A percentile compares a stretch with the other conserved stretches of the same genome.
phyloP scores from a whole-genome alignment of 2,329 filamentous ascomycete genomes.

The Alternaria incomplexa region DNA sequence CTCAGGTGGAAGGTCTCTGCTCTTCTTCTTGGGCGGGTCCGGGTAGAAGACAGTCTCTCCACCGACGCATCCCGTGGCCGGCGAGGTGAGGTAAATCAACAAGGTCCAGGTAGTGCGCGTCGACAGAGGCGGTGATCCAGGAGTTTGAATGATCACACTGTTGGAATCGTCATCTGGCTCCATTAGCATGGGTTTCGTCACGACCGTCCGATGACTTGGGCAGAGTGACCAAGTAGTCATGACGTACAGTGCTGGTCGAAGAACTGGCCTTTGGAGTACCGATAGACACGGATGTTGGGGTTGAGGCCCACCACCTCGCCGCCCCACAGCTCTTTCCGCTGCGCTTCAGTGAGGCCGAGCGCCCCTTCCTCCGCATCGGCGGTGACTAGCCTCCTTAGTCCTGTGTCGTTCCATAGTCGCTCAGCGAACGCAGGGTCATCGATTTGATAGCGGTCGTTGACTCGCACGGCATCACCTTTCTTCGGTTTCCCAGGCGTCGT shows the following conservation, averaged over 20 bases:
- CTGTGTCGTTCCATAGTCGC: slow-evolving; percentile 77
- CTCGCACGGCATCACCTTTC: slow-evolving; percentile 78
- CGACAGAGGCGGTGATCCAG: slow-evolving; percentile 47
- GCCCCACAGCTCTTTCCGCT: slow-evolving; percentile 66
- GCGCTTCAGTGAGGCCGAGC: slow-evolving; percentile 34
- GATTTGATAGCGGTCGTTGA: slow-evolving; percentile 89
- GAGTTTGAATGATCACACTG: slow-evolving; percentile 61
- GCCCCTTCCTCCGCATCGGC: slow-evolving; percentile 44
- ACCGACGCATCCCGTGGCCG: slow-evolving; percentile 75
- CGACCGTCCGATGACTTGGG: not conserved
- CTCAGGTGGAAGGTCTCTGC: slow-evolving; percentile 54
- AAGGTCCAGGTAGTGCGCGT: slow-evolving; percentile 89
- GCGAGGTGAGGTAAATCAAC: slow-evolving; percentile 82
- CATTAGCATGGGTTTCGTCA: slow-evolving; percentile 1
- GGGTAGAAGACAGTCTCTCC: slow-evolving; percentile 94
- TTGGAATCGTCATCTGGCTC: slow-evolving; percentile 81
- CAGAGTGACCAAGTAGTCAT: not conserved
- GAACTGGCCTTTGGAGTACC: slow-evolving; percentile 84
- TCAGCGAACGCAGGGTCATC: slow-evolving; percentile 77
- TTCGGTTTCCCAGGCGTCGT: slow-evolving; percentile 82
- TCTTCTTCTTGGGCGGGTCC: slow-evolving; percentile 53
- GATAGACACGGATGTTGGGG: slow-evolving; percentile 86
- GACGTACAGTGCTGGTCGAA: slow-evolving; percentile 89
- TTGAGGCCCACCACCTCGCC: slow-evolving; percentile 84
- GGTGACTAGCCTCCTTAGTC: slow-evolving; percentile 66